Conservation (phyloP, 1,139 yeast species). For the Scheffersomyces illinoinensis region DNA sequence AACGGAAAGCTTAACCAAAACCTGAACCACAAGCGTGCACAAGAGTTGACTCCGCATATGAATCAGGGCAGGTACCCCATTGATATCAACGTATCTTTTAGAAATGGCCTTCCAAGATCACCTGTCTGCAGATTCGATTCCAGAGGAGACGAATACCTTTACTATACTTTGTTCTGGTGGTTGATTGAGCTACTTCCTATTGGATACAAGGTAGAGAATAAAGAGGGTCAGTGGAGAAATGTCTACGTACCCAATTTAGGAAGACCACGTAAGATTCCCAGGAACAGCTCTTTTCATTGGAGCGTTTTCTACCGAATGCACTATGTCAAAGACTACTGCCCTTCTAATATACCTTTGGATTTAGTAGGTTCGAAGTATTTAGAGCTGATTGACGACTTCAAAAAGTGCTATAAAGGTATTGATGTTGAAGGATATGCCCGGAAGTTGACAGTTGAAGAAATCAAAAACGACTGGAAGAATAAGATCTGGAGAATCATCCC, state of each 20-base stretch:
- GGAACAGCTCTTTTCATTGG: constrained; percentile 56
- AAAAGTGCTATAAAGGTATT: constrained; percentile 7
- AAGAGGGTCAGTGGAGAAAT: constrained; percentile 48
- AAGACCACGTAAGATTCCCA: constrained; percentile 47
- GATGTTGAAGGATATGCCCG: constrained; percentile 10
- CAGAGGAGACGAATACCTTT: constrained; percentile 27
- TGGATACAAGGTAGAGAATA: constrained; percentile 49
- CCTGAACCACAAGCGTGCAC: background rate
- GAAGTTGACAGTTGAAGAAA: constrained; percentile 17
- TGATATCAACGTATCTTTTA: background rate
- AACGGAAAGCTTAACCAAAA: constrained; percentile 2
- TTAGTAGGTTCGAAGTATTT: constrained; percentile 21
- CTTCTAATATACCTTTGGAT: constrained; percentile 42
- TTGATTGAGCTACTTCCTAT: constrained; percentile 57
- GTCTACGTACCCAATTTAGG: constrained; percentile 57
- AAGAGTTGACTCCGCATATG: constrained; percentile 2
- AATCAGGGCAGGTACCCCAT: background rate
- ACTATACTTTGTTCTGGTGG: constrained; percentile 53
- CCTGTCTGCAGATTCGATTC: constrained; percentile 30
- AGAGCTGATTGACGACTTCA: constrained; percentile 19
- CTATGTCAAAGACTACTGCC: constrained; percentile 43
- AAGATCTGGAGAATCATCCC: constrained; percentile 40
- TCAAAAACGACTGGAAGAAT: constrained; percentile 22
- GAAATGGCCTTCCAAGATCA: constrained; percentile 6
- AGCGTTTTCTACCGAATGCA: constrained; percentile 58